Base-by-base conservation (phyloP, 805 yeast species). In the Brettanomyces nanus region DNA sequence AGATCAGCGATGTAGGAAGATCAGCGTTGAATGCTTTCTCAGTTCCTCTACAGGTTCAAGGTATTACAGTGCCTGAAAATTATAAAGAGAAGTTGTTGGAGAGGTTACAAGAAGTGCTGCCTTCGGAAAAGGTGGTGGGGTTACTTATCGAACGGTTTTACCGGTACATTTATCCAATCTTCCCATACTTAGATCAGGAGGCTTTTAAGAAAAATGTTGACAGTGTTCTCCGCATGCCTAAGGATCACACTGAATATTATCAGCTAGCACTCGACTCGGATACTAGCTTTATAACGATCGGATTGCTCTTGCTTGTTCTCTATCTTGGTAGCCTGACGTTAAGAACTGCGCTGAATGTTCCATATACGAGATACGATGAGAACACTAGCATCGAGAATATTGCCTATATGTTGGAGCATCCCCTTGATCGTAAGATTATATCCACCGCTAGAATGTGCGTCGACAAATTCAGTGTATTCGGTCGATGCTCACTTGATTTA, bases 101-200 rank as follows among this genome's bases (percentile, higher is more conserved):
- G 11, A 23, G 11, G 26, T 23, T 23, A 11, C 10, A 23, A 9
- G 7, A 7, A n/a, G n/a, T n/a, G 7, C 46, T 74, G 21, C 79
- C 80, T 0, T 54, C 56, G n/a, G 60, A 53, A 21, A 65, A 60
- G 33, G 66, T 63, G 1, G 47, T 71, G 4, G 71, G 77, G 76
- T 49, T 66, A 31, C 56, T 66, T 5, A 38, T 72, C 13, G 62
- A 63, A n/a, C 54, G 72, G n/a, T 74, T 56, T 45, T 74, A 73
- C 49, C 51, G 43, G 5, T 62, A 57, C 36, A 55, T 70, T 11
- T 71, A 73, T 47, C 71, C 75, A 4, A 63, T 68, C 33, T 50
- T 62, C 46, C 78, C 80, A 3, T 68, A 61, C 35, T 25, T 73
- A 23, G 77, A 71, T 42, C 60, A 65, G 40, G 43, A 44, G 4